Conservation (phyloP, 352 stramenopile species). For the Phytophthora syringae region DNA sequence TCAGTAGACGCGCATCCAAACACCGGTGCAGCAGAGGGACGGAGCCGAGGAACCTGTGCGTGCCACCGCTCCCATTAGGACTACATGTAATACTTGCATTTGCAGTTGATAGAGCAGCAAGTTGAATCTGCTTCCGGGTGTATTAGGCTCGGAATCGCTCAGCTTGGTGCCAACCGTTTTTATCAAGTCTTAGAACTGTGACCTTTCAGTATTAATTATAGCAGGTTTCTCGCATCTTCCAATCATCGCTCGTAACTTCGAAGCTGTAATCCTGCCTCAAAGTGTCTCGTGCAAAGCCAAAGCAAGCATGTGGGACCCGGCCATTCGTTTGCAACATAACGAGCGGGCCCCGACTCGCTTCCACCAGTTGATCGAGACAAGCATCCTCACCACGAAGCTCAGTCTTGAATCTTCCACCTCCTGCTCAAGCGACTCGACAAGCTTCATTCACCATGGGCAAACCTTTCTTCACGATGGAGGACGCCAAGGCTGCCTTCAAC, state of each 20-base stretch:
- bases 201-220: slow-evolving; percentile 17
- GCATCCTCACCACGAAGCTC: neutral
- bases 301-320: slow-evolving; percentile 5
- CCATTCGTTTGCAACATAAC: neutral
- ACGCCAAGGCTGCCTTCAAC: too few species aligned
- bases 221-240: slow-evolving; percentile 8
- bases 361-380: slow-evolving; percentile 17
- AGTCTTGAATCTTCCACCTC: slow-evolving; percentile 21
- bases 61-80: too few species aligned
- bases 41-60: neutral
- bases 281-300: slow-evolving; percentile 1
- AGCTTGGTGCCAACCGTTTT: neutral
- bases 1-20: slow-evolving; percentile 3
- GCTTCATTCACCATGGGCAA: slow-evolving; percentile 17
- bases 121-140: neutral
- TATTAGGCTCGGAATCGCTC: neutral
- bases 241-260: slow-evolving; percentile 10
- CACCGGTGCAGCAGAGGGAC: neutral
- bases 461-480: slow-evolving; percentile 28
- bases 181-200: neutral
- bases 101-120: too few species aligned
- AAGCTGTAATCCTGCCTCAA: slow-evolving; percentile 15
- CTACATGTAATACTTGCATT: too few species aligned
- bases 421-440: slow-evolving; percentile 5
- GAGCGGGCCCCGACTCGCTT: neutral